phyloP scores from a whole-genome alignment of 768 basidiomycete species.

The Termitomyces sp. region DNA sequence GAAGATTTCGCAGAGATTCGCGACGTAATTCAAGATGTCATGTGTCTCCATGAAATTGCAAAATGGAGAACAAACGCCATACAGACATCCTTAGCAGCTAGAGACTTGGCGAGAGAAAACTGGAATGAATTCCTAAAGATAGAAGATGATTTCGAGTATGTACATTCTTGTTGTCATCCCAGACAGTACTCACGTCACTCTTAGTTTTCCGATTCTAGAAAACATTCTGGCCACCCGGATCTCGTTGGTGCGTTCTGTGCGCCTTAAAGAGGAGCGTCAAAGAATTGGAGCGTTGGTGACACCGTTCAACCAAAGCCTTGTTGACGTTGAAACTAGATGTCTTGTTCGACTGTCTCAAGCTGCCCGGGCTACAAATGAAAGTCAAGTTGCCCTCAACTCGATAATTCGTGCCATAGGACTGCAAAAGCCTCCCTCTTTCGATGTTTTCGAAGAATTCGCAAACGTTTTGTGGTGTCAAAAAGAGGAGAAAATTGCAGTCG shows the following conservation, averaged over 20 bases:
- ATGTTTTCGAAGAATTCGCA: conserved; percentile 78
- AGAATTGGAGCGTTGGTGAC: conserved; percentile 71
- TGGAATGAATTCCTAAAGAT: conserved; percentile 46
- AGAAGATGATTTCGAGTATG: conserved; percentile 65
- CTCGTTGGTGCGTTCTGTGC: conserved; percentile 71
- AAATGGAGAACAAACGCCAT: conserved; percentile 47
- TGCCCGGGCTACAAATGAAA: conserved; percentile 63
- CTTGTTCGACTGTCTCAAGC: conserved; percentile 68
- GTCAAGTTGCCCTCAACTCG: conserved; percentile 85
- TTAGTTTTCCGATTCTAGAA: conserved; percentile 70
- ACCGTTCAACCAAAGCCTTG: conserved; percentile 45
- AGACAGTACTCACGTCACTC: neutral
- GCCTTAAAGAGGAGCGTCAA: conserved; percentile 66
- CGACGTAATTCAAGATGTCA: conserved; percentile 61
- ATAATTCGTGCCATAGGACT: conserved; percentile 71
- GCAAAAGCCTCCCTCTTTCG: conserved; percentile 37
- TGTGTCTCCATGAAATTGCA: conserved; percentile 77
- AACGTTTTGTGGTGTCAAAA: conserved; percentile 86
- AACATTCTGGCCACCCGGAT: conserved; percentile 76
- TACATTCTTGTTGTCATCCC: conserved; percentile 7
- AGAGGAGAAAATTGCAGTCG: conserved; percentile 82
- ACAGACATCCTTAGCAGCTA: conserved; percentile 30
- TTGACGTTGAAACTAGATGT: conserved; percentile 63
- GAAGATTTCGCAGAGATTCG: conserved; percentile 81
- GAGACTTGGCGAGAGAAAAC: conserved; percentile 26